These are phyloP conservation scores for Hymenoscyphus occultus DNA, from an alignment of 2,329 filamentous ascomycete genomes.

Conservation along the genomic window DNA sequence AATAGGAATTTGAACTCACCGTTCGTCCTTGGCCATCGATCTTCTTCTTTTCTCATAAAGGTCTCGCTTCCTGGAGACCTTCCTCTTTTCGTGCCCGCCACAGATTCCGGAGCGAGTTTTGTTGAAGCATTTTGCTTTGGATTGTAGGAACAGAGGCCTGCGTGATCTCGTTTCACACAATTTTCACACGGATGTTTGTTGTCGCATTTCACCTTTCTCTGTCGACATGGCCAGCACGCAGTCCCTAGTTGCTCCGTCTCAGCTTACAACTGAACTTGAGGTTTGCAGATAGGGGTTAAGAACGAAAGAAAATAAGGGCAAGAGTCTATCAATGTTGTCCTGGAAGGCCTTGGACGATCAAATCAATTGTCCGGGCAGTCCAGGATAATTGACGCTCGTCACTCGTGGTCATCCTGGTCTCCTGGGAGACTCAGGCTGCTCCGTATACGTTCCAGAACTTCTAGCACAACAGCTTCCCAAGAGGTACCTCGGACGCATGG, in stretches of 20 bases:
- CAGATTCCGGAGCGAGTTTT: conserved; percentile 21
- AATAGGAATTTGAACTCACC: conserved; percentile 26
- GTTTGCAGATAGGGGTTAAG: background rate
- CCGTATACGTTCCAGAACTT: no score
- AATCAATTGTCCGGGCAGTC: no score
- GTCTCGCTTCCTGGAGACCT: conserved; percentile 33
- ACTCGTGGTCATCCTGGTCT: no score
- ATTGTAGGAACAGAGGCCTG: conserved; percentile 64
- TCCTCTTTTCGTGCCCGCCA: conserved; percentile 29
- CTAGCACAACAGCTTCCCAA: no score
- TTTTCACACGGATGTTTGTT: conserved; percentile 68
- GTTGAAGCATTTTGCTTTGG: conserved; percentile 47
- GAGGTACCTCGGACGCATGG: no score
- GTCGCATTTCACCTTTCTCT: conserved; percentile 68
- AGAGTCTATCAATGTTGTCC: background rate
- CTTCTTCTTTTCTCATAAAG: conserved; percentile 31
- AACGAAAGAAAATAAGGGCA: background rate
- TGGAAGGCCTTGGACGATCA: no score
- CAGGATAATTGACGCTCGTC: no score
- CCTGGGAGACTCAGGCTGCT: no score
- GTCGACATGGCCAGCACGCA: conserved; percentile 62
- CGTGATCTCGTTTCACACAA: conserved; percentile 63
- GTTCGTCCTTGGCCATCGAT: conserved; percentile 35
- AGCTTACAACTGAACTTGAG: conserved; percentile 3
- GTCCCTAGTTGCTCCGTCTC: conserved; percentile 28